Percentiles rank a stretch among this genome's conserved stretches.
phyloP scores from a whole-genome alignment of 2,329 filamentous ascomycete genomes.

The Colletotrichum australisinense region DNA sequence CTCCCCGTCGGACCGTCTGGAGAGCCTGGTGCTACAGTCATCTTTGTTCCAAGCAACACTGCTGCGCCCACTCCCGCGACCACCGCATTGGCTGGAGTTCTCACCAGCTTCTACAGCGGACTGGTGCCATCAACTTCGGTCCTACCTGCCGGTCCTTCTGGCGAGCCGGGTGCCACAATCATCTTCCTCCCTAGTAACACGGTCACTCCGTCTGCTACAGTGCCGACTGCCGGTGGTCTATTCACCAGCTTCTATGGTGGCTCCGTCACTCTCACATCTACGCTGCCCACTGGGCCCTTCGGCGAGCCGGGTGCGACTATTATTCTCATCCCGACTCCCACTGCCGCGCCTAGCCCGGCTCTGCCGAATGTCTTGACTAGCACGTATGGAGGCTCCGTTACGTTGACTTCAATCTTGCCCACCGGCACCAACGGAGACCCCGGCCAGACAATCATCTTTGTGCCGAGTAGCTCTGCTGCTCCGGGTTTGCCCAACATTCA shows the following conservation, averaged over 20 bases:
- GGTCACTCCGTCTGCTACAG: not conserved
- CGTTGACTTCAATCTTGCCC: not conserved
- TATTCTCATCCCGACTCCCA: not conserved
- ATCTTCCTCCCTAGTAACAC: slow-evolving; percentile 9
- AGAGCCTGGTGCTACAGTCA: slow-evolving; percentile 6
- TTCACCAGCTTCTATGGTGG: slow-evolving; percentile 24
- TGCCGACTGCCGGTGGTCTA: not conserved
- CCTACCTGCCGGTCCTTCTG: not conserved
- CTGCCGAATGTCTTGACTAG: slow-evolving; percentile 8
- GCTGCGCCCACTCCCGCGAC: not conserved
- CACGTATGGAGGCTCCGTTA: slow-evolving; percentile 22
- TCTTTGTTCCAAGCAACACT: slow-evolving; percentile 9
- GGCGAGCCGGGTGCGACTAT: slow-evolving; percentile 11
- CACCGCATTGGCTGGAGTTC: not conserved
- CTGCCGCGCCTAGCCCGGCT: not conserved
- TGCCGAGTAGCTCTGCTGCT: not conserved
- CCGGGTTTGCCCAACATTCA: not conserved
- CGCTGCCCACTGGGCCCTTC: not conserved
- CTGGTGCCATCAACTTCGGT: not conserved
- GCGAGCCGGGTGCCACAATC: not conserved
- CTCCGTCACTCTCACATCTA: slow-evolving; percentile 14
- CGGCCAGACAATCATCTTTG: not conserved
- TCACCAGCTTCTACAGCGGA: slow-evolving; percentile 16
- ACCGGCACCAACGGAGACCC: not conserved
- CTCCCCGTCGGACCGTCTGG: not conserved